phyloP scores from a whole-genome alignment of 495 filamentous ascomycete genomes.

The Neurospora pannonica region DNA sequence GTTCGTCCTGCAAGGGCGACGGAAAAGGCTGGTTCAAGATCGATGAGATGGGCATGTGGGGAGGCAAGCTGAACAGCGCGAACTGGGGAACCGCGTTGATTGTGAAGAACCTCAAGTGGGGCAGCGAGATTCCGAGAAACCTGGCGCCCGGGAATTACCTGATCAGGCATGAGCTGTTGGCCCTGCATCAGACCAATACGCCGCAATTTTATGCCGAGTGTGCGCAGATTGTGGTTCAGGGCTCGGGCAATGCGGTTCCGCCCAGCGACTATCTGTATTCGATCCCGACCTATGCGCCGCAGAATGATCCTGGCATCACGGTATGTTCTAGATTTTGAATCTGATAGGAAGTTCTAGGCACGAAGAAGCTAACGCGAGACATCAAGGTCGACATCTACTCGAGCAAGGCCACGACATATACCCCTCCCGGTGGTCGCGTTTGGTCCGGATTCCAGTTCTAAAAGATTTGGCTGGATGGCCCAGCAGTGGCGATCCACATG shows the following conservation, averaged over 20 bases:
- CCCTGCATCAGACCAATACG: slow-evolving; percentile 31
- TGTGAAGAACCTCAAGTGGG: slow-evolving; percentile 39
- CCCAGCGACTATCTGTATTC: slow-evolving; percentile 26
- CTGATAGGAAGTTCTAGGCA: not conserved
- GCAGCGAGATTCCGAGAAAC: slow-evolving; percentile 25
- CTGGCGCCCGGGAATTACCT: slow-evolving; percentile 32
- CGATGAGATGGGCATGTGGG: slow-evolving; percentile 34
- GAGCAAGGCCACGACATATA: slow-evolving; percentile 38
- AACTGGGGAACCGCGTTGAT: slow-evolving; percentile 43
- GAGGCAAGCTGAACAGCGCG: slow-evolving; percentile 30
- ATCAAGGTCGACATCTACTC: slow-evolving; percentile 38
- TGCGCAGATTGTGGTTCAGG: slow-evolving; percentile 32
- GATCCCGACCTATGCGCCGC: slow-evolving; percentile 40
- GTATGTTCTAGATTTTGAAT: slow-evolving; percentile 15
- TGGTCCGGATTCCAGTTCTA: slow-evolving; percentile 33
- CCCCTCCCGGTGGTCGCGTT: slow-evolving; percentile 38
- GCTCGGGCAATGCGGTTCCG: slow-evolving; percentile 21
- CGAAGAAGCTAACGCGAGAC: not conserved
- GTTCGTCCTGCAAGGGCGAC: slow-evolving; percentile 22
- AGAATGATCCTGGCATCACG: slow-evolving; percentile 40
- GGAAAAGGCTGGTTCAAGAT: slow-evolving; percentile 43
- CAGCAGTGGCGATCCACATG: not conserved
- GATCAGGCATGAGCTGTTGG: slow-evolving; percentile 32
- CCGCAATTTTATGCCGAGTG: slow-evolving; percentile 34
- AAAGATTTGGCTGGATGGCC: not conserved